Conservation (phyloP, 129 eudicot species). For the Deinandra increscens region DNA sequence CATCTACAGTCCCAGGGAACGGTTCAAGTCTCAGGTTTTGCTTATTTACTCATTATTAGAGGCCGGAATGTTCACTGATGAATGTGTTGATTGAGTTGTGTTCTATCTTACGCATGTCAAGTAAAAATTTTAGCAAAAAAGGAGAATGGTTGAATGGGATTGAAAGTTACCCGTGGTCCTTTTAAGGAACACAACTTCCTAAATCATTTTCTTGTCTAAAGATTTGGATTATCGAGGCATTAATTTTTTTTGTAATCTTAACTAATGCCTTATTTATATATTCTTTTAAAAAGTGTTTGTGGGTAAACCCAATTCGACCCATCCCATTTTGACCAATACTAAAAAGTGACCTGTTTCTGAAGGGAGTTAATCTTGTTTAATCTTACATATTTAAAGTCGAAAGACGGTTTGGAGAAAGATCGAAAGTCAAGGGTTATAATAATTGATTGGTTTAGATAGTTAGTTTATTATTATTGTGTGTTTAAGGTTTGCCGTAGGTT, state of each 20-base stretch:
- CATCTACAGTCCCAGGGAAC: constrained; percentile 89
- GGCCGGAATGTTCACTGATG: background rate
- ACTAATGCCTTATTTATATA: background rate
- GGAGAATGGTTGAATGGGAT: background rate
- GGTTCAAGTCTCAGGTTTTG: constrained; percentile 88
- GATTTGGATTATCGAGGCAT: too few relatives aligned
- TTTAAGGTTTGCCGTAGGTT: too few relatives aligned
- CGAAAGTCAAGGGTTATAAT: too few relatives aligned
- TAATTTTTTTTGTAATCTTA: background rate
- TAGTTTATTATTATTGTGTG: too few relatives aligned
- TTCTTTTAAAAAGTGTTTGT: constrained; percentile 1
- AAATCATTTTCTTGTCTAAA: background rate
- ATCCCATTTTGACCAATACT: background rate
- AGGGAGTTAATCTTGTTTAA: too few relatives aligned
- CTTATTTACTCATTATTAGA: constrained; percentile 4
- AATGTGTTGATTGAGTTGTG: background rate
- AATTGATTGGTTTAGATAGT: too few relatives aligned
- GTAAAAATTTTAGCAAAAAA: background rate
- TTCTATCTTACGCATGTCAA: background rate
- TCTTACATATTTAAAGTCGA: too few relatives aligned
- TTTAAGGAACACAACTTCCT: background rate
- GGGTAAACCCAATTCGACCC: background rate
- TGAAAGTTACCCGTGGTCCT: background rate
- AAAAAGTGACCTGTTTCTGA: background rate
- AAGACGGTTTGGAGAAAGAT: too few relatives aligned